Base-by-base conservation (phyloP, 768 basidiomycete genomes). In the Russula foetens region DNA sequence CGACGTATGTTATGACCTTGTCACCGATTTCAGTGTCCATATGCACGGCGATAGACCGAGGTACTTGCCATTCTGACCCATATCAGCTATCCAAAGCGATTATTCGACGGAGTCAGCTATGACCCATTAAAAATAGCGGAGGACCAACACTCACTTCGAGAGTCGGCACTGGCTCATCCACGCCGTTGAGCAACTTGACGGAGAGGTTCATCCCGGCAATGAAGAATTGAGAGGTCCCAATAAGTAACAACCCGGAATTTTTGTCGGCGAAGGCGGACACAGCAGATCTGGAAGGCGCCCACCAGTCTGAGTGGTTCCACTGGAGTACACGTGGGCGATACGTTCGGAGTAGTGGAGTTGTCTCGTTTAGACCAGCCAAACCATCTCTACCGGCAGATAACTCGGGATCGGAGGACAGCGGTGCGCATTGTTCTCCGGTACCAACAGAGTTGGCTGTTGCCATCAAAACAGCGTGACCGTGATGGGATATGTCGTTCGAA, bases 161-260 rank as follows among this genome's bases (percentile, higher is more conserved):
- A 4, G 81, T 75, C 4, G 81, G 78, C 19, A 85, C 79, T 1
- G 84, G 85, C 15, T 79, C 74, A 62, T 84, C 81, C 5, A 85
- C 72, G 21, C 70, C 72, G 59, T 83, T 80, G 60, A 90, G 71
- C 61, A 75, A 75, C 72, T 89, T 88, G 46, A 89, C 86, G 6
- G 79, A 72, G 3, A 84, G 73, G 53, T 83, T 83, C 77, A 86
- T 84, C 29, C 79, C 69, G 7, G 84, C 76, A 41, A 85, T 79
- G 71, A 84, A 84, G 15, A 83, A 73, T 67, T 87, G 83, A 11
- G 84, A 70, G 3, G 72, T 71, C 7, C 77, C 77, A 19, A 90
- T 78, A 19, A 87, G 75, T 35, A 86, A 70, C 53, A 90, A 71
- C 12, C 88, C 88, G 4, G 74, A 69, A 71, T 90, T 88, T 47